These are phyloP conservation scores for Carex myosuroides DNA, from an alignment of 176 grass and related monocot species.

Conservation along the genomic window DNA sequence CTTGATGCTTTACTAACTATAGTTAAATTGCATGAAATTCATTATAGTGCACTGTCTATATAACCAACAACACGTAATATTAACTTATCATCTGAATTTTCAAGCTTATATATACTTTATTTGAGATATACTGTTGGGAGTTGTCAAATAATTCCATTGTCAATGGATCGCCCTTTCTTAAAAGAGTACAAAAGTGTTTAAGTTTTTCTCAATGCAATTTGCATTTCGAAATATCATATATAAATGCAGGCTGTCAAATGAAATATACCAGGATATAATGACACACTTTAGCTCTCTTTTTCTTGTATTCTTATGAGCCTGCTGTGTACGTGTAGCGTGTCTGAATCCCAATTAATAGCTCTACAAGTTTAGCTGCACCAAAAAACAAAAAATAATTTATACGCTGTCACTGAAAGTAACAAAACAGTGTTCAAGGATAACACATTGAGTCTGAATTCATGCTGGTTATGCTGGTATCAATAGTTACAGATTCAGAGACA, in stretches of 20 bases:
- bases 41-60: background rate
- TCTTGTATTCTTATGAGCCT: slow-evolving; percentile 46
- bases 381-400: slow-evolving; percentile 13
- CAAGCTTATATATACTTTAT: background rate
- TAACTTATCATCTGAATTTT: background rate
- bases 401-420: background rate
- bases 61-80: background rate
- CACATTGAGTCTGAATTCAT: too few relatives aligned
- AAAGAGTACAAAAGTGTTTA: background rate
- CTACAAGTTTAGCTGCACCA: slow-evolving; percentile 66
- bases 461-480: background rate
- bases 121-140: background rate
- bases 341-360: slow-evolving; percentile 79
- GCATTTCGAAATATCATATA: background rate
- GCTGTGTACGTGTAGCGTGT: slow-evolving; percentile 90
- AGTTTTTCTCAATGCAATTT: background rate
- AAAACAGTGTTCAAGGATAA: background rate
- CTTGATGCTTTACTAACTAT: background rate
- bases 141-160: background rate
- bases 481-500: background rate
- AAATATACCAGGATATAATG: slow-evolving; percentile 8
- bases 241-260: background rate
- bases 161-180: background rate
- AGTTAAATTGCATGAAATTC: background rate
- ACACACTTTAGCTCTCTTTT: background rate